Evolutionary conservation across 371 early-diverging fungal genomes (phyloP), one percentile per base, ranked within the genome.

Genomic region (Mortierella sp.): DNA sequence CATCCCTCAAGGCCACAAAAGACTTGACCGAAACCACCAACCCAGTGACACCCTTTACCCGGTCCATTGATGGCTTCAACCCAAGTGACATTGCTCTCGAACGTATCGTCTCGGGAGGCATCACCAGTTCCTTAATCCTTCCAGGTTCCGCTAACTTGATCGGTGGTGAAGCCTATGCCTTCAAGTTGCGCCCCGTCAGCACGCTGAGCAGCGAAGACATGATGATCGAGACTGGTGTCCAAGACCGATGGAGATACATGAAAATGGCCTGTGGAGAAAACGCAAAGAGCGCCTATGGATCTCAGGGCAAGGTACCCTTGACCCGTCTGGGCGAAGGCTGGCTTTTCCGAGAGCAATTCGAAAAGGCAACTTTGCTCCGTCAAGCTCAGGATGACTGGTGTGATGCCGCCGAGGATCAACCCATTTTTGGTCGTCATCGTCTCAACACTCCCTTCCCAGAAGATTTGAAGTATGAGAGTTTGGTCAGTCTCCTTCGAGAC

Each of bases 221-320:
- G 91, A 72, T 86, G 14, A 66, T 94, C 44, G 82, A 83, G 51
- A 77, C 88, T 5, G 88, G 86, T 53, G 80, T 88, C 30, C 62
- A 79, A 28, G 76, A 81, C 55, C 57, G 72, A 19, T 91, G 91
- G 91, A 83, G 93, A 9, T 94, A 88, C 79, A 90, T 93, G 91
- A 95, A 95, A 73, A 92, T 93, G 91, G 93, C 95, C 3, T 93
- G 92, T 75, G 95, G 95, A 21, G 95, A 94, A 72, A 94, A 94
- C 68, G 88, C 92, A 23, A 93, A 93, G 67, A 28, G 58, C 0
- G 59, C 61, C 29, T 87, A 85, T 60, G 86, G 88, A 9, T 44
- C 21, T 15, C 48, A 30, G 23, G 57, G 26, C 28, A 23, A 37
- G 45, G 65, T 85, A 62, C 90, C 90, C 11, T 60, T 58, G 2